Base-by-base conservation (phyloP, 148 eudicot species). In the Vaccinium myrtillus region DNA sequence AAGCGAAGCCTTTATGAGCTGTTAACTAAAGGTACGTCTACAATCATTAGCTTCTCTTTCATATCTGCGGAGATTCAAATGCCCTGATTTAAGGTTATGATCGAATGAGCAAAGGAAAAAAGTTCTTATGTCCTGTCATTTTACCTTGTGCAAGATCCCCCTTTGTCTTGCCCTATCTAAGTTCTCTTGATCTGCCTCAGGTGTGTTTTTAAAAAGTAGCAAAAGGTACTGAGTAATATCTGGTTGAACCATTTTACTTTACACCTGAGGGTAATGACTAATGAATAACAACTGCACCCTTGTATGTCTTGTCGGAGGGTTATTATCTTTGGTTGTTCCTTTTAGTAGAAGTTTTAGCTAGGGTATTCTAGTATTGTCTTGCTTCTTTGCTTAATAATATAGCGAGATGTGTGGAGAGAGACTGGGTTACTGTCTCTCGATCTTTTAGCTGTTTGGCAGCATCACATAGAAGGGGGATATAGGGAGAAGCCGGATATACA, bases 1-100 rank as follows among this genome's bases (percentile, higher is more conserved):
- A 89, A 90, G 85, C 90, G 93, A 82, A 89, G 91, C 79, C 87
- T 91, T 75, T 83, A 89, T 84, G 96, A 92, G 85, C 87, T 93
- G 82, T 86, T 87, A 75, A 82, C 69, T 81, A 65, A 85, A 92
- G 94, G 94, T 93, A 89, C 61, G 48, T 63, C 27, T 53, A 13
- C 50, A 78, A 67, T 23, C 77, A 48, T 84, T 46, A 25, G 46
- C 65, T 61, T 84, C 81, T 63, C 59, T 77, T 63, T 27, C 19
- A 4, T 11, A 56, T 55, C 14, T 15, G 5, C 46, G 63, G 36
- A 13, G 21, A 11, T 43, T 10, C 11, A 73, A 46, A 15, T 58
- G 2, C 84, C 84, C 8, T 55, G 11, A 11, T 79, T 19, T 4
- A 39, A 80, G 32, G 51, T 61, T 30, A 21, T 59, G 67, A 39